Percentiles rank a stretch among this genome's conserved stretches.
Conservation (phyloP, 148 eudicot species). For the Tetragonia tetragonoides region DNA sequence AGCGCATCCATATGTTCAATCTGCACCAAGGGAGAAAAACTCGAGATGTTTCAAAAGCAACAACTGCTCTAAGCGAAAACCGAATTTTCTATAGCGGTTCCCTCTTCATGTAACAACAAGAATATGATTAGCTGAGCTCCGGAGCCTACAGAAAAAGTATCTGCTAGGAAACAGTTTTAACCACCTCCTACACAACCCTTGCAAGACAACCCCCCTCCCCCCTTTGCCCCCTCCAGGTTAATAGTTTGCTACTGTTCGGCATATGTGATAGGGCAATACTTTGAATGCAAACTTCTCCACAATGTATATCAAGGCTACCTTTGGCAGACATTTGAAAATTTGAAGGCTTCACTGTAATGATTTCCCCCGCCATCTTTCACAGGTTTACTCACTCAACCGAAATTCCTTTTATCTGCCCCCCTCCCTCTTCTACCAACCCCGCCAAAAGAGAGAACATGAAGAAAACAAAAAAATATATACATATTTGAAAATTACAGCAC, state of each 20-base stretch:
- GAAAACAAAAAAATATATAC: not conserved
- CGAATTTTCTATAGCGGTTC: not conserved
- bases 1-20: constrained; percentile 93
- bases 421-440: not conserved
- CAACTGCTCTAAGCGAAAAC: not conserved
- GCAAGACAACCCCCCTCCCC: not conserved
- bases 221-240: not conserved
- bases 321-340: not conserved
- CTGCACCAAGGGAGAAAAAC: constrained; percentile 42
- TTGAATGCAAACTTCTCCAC: not conserved
- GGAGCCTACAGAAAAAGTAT: no score
- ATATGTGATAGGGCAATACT: not conserved
- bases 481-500: not conserved
- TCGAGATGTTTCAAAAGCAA: not conserved
- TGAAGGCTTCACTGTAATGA: not conserved
- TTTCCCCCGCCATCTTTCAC: not conserved
- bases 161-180: not conserved
- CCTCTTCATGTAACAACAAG: not conserved
- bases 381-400: not conserved
- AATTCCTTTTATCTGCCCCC: not conserved
- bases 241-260: not conserved
- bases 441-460: not conserved
- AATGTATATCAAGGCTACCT: not conserved
- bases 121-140: not conserved
- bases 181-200: no score